Conservation (phyloP, 768 basidiomycete species). For the Leccinum incarnatum region DNA sequence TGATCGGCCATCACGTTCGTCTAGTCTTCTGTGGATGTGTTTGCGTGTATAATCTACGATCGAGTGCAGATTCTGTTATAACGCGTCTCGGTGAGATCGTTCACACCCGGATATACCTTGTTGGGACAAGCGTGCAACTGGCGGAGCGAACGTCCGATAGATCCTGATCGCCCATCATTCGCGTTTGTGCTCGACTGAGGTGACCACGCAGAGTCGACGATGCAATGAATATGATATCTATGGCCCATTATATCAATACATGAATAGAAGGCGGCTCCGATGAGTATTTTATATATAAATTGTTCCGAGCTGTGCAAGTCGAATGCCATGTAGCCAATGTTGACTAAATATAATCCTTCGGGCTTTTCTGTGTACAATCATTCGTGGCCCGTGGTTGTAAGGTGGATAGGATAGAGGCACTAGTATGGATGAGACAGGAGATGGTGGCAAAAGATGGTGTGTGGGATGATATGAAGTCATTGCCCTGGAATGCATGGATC, state of each 20-base stretch:
- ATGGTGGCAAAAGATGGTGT: constrained; percentile 14
- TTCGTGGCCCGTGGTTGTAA: background rate
- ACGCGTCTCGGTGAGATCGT: background rate
- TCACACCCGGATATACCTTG: background rate
- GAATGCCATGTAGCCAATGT: constrained; percentile 2
- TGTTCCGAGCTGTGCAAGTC: constrained; percentile 3
- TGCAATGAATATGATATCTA: background rate
- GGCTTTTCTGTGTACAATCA: constrained; percentile 9
- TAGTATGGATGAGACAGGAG: constrained; percentile 5
- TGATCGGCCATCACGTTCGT: constrained; percentile 35
- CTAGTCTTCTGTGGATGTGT: background rate
- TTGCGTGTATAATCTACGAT: background rate
- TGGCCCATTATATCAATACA: constrained; percentile 2
- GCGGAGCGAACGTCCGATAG: background rate
- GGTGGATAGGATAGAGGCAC: background rate
- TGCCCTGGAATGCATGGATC: background rate
- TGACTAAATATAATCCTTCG: constrained; percentile 6
- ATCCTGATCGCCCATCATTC: background rate
- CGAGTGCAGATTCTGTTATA: background rate
- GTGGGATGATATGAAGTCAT: background rate
- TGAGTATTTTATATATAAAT: background rate
- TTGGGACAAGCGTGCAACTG: background rate
- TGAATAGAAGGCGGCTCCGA: background rate
- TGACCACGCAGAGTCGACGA: background rate
- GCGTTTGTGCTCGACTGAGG: background rate